Base-by-base conservation (phyloP, 2,329 filamentous ascomycete genomes). In the Pyrenochaeta sp. region DNA sequence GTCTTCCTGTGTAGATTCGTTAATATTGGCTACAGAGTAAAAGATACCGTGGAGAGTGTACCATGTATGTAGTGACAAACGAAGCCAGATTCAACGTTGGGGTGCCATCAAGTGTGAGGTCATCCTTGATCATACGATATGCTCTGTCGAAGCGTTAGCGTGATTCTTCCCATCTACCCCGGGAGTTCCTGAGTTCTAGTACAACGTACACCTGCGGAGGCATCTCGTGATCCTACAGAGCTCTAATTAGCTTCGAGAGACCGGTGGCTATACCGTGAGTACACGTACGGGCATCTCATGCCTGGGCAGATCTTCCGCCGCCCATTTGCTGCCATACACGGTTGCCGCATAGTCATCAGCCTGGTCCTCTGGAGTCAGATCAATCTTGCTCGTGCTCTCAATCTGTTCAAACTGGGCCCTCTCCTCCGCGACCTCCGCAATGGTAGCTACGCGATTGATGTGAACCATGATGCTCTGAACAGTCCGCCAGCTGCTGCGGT, bases 31-130 rank as follows among this genome's bases (percentile, higher is more conserved):
- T 50, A 40, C 45, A 36, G 20, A 56, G 35, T 32, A 23, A 89
- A 88, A 17, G 10, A 11, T n/a, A 11, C 7, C 10, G 6, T 27
- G 9, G 17, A 5, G 20, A 6, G 12, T 37, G 11, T 48, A 91
- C 90, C 92, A 97, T 97, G 81, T 96, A 97, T 0, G 94, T 97
- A 1, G 93, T 97, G 62, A 97, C 92, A 71, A 98, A 98, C 32
- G 89, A 93, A 27, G 94, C 93, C 67, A 98, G 78, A 76, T 91
- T 95, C 60, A 67, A 63, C 0, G 65, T 69, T 3, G 73, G 71
- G 2, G 72, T 74, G 89, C 92, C 92, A 73, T 98, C 94, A 46
- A 97, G 82, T 60, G 90, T 95, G 61, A 97, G 82, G 72, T 97
- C 91, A 75, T 97, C 94, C 66, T 79, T 79, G 82, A 97, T 97